Evolutionary conservation across 495 filamentous ascomycete genomes (phyloP), one percentile per base, ranked within the genome.

Genomic region (Choiromyces venosus): DNA sequence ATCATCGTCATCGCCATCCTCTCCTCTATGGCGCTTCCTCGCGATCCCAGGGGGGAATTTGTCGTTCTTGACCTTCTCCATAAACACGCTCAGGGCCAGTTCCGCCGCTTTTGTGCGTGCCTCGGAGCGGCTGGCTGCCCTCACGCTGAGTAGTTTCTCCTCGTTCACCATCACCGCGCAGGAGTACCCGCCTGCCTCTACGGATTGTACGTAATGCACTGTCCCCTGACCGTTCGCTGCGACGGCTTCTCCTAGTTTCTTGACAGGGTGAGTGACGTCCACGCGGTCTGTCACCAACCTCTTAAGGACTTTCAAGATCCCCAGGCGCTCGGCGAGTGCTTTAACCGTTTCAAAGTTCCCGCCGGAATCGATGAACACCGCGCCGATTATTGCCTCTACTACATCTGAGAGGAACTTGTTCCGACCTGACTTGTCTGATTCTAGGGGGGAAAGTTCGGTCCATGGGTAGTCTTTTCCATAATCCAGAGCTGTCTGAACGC

Each of bases 321-420:
- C 92, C 0, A 92, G 76, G 1, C 84, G 79, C 73, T 91, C 88
- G 0, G 91, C 74, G 46, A 97, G 86, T 0, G 39, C 71, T 37
- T 83, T 82, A 73, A 91, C 93, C 0, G 73, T 82, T 0, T 81
- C 83, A 36, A 94, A 77, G 5, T 87, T 83, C 3, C 91, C 91
- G 5, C 79, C 74, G 0, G 89, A 91, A 80, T 97, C 95, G 68
- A 96, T 84, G 84, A 91, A 99, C 0, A 97, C 87, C 0, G 94
- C 95, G 0, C 93, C 95, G 1, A 97, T 82, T 1, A 94, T 74
- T 67, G 86, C 87, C 85, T 99, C 95, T 52, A 97, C 84, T 14
- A 97, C 84, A 79, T 99, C 94, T 0, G 91, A 95, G 83, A 92
- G 89, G 85, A 92, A 92, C 76, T 97, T 98, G 19, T 69, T 69